phyloP scores from a whole-genome alignment of 2,329 filamentous ascomycete genomes.

The Sporothrix pseudoabietina region DNA sequence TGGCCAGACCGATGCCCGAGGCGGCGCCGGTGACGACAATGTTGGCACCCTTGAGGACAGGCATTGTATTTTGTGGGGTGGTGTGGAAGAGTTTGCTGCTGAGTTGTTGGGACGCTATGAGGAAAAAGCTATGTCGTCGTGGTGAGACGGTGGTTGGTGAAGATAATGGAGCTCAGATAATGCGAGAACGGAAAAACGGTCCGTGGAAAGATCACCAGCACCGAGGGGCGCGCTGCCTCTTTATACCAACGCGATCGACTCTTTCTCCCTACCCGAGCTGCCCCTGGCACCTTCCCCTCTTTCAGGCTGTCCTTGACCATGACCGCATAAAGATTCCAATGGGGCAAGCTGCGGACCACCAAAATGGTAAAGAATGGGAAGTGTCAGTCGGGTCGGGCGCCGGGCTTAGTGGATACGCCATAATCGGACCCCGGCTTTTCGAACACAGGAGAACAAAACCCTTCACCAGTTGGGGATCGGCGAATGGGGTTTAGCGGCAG shows the following conservation, averaged over 20 bases:
- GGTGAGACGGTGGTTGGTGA: neutral
- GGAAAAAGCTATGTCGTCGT: too few relatives aligned
- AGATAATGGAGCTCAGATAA: neutral
- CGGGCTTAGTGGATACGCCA: neutral
- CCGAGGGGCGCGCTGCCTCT: neutral
- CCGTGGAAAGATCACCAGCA: neutral
- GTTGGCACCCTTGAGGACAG: slow-evolving; percentile 24
- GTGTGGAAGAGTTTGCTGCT: neutral
- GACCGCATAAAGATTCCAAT: slow-evolving; percentile 1
- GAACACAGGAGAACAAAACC: neutral
- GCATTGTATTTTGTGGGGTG: neutral
- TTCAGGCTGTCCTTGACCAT: neutral
- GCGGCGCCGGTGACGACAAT: slow-evolving; percentile 38
- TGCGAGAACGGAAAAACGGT: neutral
- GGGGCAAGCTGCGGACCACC: neutral
- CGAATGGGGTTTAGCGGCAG: neutral
- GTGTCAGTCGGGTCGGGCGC: neutral
- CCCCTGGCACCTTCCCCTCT: neutral
- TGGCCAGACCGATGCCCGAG: slow-evolving; percentile 52
- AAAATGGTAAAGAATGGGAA: neutral
- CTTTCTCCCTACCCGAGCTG: neutral
- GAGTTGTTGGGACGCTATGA: neutral
- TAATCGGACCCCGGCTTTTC: neutral
- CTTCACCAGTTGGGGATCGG: neutral
- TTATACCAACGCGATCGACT: slow-evolving; percentile 1